Conservation (phyloP, 805 yeast species). For the Vanderwaltozyma yarrowii region DNA sequence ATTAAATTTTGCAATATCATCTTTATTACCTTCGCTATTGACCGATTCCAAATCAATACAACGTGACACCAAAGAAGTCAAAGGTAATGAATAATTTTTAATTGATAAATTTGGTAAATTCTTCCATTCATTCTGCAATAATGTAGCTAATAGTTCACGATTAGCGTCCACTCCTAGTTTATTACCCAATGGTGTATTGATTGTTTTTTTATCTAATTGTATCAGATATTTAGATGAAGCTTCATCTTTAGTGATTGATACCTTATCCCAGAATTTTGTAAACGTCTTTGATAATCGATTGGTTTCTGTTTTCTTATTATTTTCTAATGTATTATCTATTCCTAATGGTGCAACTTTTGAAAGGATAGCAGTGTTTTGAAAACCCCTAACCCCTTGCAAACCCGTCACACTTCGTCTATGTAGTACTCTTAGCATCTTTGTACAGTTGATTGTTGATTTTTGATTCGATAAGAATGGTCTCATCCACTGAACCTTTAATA, state of each 20-base stretch:
- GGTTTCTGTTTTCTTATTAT: slow-evolving; percentile 48
- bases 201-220: slow-evolving; percentile 61
- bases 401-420: background rate
- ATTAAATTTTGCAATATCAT: slow-evolving; percentile 51
- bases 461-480: no score
- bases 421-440: background rate
- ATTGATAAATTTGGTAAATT: slow-evolving; percentile 54
- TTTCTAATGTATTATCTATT: slow-evolving; percentile 35
- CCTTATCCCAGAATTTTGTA: slow-evolving; percentile 74
- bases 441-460: no score
- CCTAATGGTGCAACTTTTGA: slow-evolving; percentile 16
- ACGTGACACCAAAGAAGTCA: slow-evolving; percentile 80
- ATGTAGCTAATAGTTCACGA: slow-evolving; percentile 55
- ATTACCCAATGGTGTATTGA: slow-evolving; percentile 79
- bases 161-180: slow-evolving; percentile 50
- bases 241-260: slow-evolving; percentile 29
- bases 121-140: slow-evolving; percentile 84
- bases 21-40: slow-evolving; percentile 32
- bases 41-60: slow-evolving; percentile 62
- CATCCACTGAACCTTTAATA: no score
- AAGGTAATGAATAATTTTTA: slow-evolving; percentile 47
- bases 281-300: slow-evolving; percentile 61
- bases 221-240: slow-evolving; percentile 36
- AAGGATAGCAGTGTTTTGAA: background rate
- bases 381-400: background rate